Percentiles rank a stretch among this genome's conserved stretches.
phyloP scores from a whole-genome alignment of 768 basidiomycete genomes.

The Steccherinum ochraceum region DNA sequence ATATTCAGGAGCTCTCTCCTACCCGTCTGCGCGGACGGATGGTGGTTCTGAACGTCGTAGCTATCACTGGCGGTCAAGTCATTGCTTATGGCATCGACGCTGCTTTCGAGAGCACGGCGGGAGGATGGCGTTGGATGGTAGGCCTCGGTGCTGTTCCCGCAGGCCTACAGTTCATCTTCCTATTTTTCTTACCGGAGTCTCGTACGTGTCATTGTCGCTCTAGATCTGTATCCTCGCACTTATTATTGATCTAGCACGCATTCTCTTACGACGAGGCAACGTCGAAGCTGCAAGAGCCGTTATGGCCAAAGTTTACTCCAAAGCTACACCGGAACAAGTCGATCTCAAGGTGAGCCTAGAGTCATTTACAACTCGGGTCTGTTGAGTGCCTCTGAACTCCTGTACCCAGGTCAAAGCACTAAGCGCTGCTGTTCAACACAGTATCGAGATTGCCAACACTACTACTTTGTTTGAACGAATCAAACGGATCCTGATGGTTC shows the following conservation, averaged over 20 bases:
- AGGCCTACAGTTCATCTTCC: conserved; percentile 49
- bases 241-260: conserved; percentile 38
- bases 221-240: neutral
- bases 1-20: conserved; percentile 80
- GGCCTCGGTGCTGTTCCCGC: conserved; percentile 70
- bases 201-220: conserved; percentile 40
- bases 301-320: conserved; percentile 63
- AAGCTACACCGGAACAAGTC: conserved; percentile 57
- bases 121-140: conserved; percentile 84
- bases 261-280: conserved; percentile 53
- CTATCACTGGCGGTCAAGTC: conserved; percentile 78
- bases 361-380: too few relatives aligned
- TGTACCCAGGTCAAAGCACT: conserved; percentile 56
- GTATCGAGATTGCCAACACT: conserved; percentile 52
- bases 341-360: conserved; percentile 52
- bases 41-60: conserved; percentile 78
- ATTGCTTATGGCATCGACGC: conserved; percentile 72
- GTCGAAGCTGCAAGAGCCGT: conserved; percentile 44
- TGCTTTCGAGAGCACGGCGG: conserved; percentile 47
- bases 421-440: conserved; percentile 51
- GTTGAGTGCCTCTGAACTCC: too few relatives aligned
- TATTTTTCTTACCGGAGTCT: conserved; percentile 72
- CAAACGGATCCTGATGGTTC: conserved; percentile 46
- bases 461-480: conserved; percentile 56
- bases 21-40: conserved; percentile 68